phyloP scores from a whole-genome alignment of 1,139 yeast species.

The Pichia sorboxylosa region DNA sequence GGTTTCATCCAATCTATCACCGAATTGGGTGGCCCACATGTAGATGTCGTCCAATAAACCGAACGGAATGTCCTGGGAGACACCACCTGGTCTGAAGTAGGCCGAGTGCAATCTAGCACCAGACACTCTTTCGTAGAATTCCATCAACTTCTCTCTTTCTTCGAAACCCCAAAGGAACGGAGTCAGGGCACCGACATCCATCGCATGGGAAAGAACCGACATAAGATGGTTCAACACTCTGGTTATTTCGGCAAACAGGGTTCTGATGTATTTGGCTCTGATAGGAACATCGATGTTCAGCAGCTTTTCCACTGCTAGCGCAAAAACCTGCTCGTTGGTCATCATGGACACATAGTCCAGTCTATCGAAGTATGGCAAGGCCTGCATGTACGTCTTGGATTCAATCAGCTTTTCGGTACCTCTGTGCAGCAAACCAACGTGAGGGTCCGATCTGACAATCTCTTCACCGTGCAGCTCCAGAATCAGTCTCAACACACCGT shows the following conservation, averaged over 20 bases:
- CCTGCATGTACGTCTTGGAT: slow-evolving; percentile 74
- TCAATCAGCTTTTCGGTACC: slow-evolving; percentile 86
- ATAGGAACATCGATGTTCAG: slow-evolving; percentile 77
- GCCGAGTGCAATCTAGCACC: slow-evolving; percentile 89
- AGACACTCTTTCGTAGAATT: slow-evolving; percentile 80
- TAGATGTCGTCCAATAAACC: slow-evolving; percentile 83
- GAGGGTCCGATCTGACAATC: slow-evolving; percentile 79
- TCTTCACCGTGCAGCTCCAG: slow-evolving; percentile 85
- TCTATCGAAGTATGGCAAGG: slow-evolving; percentile 81
- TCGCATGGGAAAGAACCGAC: slow-evolving; percentile 81
- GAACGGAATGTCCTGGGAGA: slow-evolving; percentile 75
- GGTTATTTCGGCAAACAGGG: slow-evolving; percentile 80
- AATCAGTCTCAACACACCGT: slow-evolving; percentile 80
- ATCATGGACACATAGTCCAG: slow-evolving; percentile 85
- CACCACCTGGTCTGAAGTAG: slow-evolving; percentile 88
- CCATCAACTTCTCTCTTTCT: slow-evolving; percentile 90
- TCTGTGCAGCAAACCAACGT: slow-evolving; percentile 76
- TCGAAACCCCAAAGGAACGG: slow-evolving; percentile 94
- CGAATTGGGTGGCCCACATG: slow-evolving; percentile 95
- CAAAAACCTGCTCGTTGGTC: slow-evolving; percentile 83
- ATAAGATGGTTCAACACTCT: slow-evolving; percentile 75
- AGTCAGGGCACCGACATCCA: slow-evolving; percentile 92
- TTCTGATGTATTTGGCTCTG: slow-evolving; percentile 76
- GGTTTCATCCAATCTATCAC: slow-evolving; percentile 83
- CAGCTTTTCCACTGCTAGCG: slow-evolving; percentile 77